A percentile compares a stretch with the other conserved stretches of the same genome.
phyloP scores from a whole-genome alignment of 139 green algal species.

The Zygnema circumcarinatum region DNA sequence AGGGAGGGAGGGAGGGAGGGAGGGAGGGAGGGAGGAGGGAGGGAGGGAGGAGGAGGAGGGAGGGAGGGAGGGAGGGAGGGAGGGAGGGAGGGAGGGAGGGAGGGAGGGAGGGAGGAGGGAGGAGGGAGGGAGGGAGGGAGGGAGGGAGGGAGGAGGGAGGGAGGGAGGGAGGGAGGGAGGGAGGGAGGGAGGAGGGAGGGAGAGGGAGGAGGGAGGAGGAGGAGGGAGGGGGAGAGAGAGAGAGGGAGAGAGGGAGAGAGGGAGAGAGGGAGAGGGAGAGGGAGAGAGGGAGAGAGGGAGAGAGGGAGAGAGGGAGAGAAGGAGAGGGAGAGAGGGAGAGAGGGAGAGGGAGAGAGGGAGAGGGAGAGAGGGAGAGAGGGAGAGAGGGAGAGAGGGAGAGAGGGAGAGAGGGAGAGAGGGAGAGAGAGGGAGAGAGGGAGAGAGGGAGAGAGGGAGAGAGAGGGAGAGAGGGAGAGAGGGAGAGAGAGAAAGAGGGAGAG shows the following conservation, averaged over 20 bases:
- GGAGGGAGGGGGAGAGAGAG: neutral
- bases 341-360: no score
- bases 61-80: neutral
- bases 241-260: no score
- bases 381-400: neutral
- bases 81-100: neutral
- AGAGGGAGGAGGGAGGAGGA: neutral
- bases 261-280: neutral
- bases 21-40: neutral
- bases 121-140: neutral
- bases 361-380: neutral
- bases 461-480: neutral
- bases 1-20: neutral
- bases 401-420: conserved; percentile 1
- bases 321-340: neutral
- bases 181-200: neutral
- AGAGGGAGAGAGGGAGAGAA: neutral
- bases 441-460: neutral
- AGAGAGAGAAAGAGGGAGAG: neutral
- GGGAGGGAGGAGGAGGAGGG: no score
- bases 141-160: conserved; percentile 16
- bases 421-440: no score
- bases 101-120: no score
- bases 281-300: neutral
- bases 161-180: no score